Conservation (phyloP, 768 basidiomycete species). For the Glaciozyma martinii region DNA sequence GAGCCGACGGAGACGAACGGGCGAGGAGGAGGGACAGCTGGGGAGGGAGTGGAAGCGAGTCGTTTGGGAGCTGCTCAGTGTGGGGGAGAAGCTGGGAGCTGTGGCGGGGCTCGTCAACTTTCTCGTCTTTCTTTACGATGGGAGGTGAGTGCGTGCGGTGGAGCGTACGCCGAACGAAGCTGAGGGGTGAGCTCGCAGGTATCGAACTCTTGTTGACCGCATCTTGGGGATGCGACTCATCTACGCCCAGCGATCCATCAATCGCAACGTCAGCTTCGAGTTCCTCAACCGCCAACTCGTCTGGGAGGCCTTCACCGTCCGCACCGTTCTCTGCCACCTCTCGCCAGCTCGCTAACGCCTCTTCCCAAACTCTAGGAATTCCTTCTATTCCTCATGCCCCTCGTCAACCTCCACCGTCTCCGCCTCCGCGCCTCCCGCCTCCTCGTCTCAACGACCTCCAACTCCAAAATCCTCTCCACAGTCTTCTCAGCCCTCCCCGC, state of each 20-base stretch:
- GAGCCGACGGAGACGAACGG: conserved; percentile 10
- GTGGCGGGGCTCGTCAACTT: conserved; percentile 55
- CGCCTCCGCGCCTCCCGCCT: conserved; percentile 50
- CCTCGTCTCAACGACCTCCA: conserved; percentile 29
- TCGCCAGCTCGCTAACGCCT: not conserved
- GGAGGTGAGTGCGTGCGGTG: conserved; percentile 54
- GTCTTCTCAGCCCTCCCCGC: conserved; percentile 38
- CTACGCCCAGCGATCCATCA: conserved; percentile 58
- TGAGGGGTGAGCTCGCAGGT: conserved; percentile 46
- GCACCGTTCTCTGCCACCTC: conserved; percentile 33
- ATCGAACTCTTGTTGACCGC: conserved; percentile 73
- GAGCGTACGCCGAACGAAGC: not conserved
- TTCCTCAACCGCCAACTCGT: conserved; percentile 99
- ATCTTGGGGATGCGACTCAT: conserved; percentile 64
- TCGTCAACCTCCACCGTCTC: conserved; percentile 61
- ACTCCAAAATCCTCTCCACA: conserved; percentile 6
- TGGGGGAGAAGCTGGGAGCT: conserved; percentile 21
- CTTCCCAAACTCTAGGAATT: conserved; percentile 60
- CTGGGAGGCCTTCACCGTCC: conserved; percentile 94
- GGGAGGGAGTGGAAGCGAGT: conserved; percentile 29
- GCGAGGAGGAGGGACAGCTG: conserved; percentile 18
- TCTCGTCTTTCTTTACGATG: conserved; percentile 72
- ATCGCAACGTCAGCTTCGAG: conserved; percentile 87
- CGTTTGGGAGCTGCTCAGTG: conserved; percentile 27
- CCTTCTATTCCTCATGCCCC: conserved; percentile 78